Evolutionary conservation across 768 basidiomycete species (phyloP), one percentile per base, ranked within the genome.

Genomic region (Serpula lacrymans): DNA sequence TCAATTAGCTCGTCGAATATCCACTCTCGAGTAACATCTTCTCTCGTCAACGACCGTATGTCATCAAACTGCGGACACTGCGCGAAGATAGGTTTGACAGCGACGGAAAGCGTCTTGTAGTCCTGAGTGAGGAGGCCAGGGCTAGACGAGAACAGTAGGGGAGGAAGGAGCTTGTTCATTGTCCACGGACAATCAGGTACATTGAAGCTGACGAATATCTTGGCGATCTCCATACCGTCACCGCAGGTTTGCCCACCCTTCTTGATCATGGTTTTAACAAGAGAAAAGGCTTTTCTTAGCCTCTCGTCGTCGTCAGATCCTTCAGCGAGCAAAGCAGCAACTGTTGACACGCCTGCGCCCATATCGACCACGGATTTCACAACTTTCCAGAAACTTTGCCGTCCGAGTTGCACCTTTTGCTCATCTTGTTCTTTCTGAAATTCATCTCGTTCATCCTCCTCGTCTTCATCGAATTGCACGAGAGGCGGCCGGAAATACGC

Each of bases 401-500:
- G 65, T 4, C 48, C 49, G 32, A 54, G 34, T 20, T 42, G 42
- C 25, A 53, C 38, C 49, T 68, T 58, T 45, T 56, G 48, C 38
- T 59, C 37, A 17, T 48, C 47, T 7, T 39, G 46, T 18, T 42
- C 49, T 14, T 34, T 49, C 24, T 44, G 51, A 1, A 39, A 26
- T 41, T 37, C 35, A 41, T 22, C 33, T 58, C 55, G 16, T 50
- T 52, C 11, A 40, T 38, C 22, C 17, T 59, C 59, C 13, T 56
- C 56, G 5, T 51, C 57, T 26, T 63, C 60, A 23, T 51, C 42
- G 22, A 3, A 28, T 10, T 2, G 24, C 18, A 45, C 51, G 22
- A 55, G 58, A 5, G 72, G 68, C 1, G 81, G 78, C 39, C 74
- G 78, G 57, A 83, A 70, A 55, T 78, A 88, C 9, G 68, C 72